Base-by-base conservation (phyloP, 73 alveolate genomes). In the Paramecium biaurelia region DNA sequence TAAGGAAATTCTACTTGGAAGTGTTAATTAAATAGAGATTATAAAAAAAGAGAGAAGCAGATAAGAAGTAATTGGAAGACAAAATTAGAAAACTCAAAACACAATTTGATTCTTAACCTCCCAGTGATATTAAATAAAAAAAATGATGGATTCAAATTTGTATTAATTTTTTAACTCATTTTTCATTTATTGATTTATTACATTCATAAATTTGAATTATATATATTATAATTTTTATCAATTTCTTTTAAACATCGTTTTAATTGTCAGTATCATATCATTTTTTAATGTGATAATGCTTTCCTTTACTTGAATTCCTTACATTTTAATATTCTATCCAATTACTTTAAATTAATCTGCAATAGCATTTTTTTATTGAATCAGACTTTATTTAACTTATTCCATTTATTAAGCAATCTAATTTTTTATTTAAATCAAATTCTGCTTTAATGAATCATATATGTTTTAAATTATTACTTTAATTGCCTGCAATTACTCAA, bases 1-100 rank as follows among this genome's bases (percentile, higher is more conserved):
- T 79, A 10, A 79, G 74, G 12, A 30, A 79, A 30, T 28, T 11
- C 7, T 42, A 79, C 8, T 45, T 79, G 18, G 90, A 58, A 79
- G 45, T 42, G 14, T 20, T 79, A 32, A 79, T 58, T 79, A 21
- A 43, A 34, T 45, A 45, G 20, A 79, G 90, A 23, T 45, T 79
- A 37, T 14, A 79, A 47, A 79, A 79, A 45, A 79, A 45, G 49
- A 79, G 90, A 34, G 90, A 79, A 42, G 26, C 30, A 5, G 90
- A 79, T 42, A 79, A 79, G 18, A 79, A 79, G 30, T 24, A 42
- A 20, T 47, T 79, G 12, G 90, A 79, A 43, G 90, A 79, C 28
- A 74, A 79, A 47, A 41, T 79, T 42, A 79, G 45, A 79, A 45
- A 79, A 47, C n/a, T 79, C 12, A 79, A 79, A 79, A 49, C 84